phyloP scores from a whole-genome alignment of 495 filamentous ascomycete genomes.

The Pyrenula massariospora region DNA sequence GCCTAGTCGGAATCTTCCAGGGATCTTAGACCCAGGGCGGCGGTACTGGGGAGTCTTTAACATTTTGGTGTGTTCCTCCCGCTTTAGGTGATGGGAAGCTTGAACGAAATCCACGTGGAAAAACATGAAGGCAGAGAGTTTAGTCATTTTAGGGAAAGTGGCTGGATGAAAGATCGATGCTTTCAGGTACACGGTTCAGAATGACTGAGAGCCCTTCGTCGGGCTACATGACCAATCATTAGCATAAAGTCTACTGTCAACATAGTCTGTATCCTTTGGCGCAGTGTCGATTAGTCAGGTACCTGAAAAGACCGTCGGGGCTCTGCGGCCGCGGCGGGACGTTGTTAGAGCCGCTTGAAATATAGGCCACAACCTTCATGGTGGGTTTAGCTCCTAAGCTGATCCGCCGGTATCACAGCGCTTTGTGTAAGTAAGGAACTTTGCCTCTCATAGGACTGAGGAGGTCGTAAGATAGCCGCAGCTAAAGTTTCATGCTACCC shows the following conservation, averaged over 20 bases:
- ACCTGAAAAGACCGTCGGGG: neutral
- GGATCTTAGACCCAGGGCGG: neutral
- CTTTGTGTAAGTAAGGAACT: neutral
- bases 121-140: neutral
- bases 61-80: neutral
- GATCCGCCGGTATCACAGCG: neutral
- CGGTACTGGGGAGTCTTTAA: neutral
- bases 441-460: neutral
- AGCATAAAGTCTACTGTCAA: neutral
- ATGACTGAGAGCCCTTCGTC: neutral
- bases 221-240: neutral
- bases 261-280: neutral
- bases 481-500: neutral
- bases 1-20: neutral
- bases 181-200: neutral
- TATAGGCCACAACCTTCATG: too few relatives aligned
- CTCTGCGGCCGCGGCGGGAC: neutral
- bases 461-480: neutral
- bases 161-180: neutral
- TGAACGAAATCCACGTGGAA: neutral
- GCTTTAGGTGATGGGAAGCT: neutral
- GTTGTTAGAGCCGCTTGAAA: neutral
- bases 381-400: neutral
- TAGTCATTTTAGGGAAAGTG: neutral
- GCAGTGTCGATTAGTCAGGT: neutral